Conservation (phyloP, 2,329 filamentous ascomycete genomes). For the Claviceps cyperi region DNA sequence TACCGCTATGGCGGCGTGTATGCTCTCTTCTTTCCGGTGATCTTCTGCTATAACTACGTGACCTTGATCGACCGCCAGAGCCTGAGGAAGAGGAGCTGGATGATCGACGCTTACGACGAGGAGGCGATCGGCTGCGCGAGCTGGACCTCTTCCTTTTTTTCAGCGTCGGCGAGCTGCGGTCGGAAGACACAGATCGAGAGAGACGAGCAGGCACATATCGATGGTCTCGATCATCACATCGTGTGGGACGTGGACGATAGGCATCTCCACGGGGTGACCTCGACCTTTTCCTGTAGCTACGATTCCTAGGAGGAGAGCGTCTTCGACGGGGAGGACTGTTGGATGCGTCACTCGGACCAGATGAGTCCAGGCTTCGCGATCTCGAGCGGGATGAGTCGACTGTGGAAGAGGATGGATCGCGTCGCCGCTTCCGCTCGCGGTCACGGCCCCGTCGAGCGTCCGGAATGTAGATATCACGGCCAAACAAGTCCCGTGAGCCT, state of each 20-base stretch:
- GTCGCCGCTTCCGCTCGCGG: conserved; percentile 15
- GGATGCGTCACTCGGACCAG: conserved; percentile 19
- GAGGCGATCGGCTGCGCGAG: conserved; percentile 32
- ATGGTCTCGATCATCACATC: conserved; percentile 10
- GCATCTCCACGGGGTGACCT: conserved; percentile 21
- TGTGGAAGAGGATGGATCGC: conserved; percentile 20
- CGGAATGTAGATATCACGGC: conserved; percentile 40
- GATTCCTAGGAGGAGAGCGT: conserved; percentile 17
- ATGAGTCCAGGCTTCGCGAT: conserved; percentile 20
- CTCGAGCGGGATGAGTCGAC: conserved; percentile 17
- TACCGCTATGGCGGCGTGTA: conserved; percentile 3
- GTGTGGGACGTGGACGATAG: conserved; percentile 13
- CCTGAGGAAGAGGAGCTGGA: conserved; percentile 29
- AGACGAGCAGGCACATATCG: conserved; percentile 11
- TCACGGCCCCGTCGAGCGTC: conserved; percentile 29
- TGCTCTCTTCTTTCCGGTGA: conserved; percentile 5
- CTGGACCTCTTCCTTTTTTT: conserved; percentile 37
- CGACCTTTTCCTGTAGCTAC: conserved; percentile 24
- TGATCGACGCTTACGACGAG: conserved; percentile 21
- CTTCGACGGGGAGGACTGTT: conserved; percentile 20
- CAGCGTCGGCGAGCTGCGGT: conserved; percentile 25
- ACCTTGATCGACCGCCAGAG: conserved; percentile 23
- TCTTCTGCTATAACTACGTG: conserved; percentile 13
- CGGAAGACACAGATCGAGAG: conserved; percentile 23
- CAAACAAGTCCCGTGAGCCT: conserved; percentile 28